Base-by-base conservation (phyloP, 139 green algal genomes). In the Marvania coccoides region DNA sequence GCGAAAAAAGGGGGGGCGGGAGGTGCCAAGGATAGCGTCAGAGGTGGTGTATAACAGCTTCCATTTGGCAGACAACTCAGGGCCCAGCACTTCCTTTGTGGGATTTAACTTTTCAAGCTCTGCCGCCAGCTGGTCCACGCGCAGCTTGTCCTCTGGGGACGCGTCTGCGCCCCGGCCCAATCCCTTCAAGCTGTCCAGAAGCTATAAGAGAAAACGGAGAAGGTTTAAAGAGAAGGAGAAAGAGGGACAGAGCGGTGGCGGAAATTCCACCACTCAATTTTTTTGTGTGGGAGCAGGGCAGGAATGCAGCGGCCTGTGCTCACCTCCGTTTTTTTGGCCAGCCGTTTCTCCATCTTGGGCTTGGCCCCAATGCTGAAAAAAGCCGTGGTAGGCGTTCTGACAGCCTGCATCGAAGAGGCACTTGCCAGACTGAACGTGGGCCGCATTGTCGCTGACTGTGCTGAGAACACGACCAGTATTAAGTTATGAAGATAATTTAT, bases 31-130 rank as follows among this genome's bases (percentile, higher is more conserved):
- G 64, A 97, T 97, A 69, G 47, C 75, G 5, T 71, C 65, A 33
- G 63, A 85, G 8, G 91, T 97, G 13, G 91, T 97, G 81, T 97
- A 97, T n/a, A 93, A 51, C 60, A 97, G 78, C 65, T 83, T 59
- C 90, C 90, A 96, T 70, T 87, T 76, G 10, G 73, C 78, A 60
- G 69, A 85, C 19, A 94, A 47, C n/a, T 75, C 45, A 0, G 74
- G 77, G 10, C 61, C 61, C 26, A 95, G 73, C 2, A 83, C 65
- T 33, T 81, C 70, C 7, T 70, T 69, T 0, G 74, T 95, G 13
- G 88, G 88, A 66, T 95, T 95, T 13, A 83, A 37, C 26, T 35
- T 45, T 67, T 95, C 88, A n/a, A 95, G 63, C 31, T 55, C 48
- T 2, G 28, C 30, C 2, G 74, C 81, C 40, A 91, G 64, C 38